A percentile compares a stretch with the other conserved stretches of the same genome.
These are phyloP conservation scores for Pythium folliculosum DNA, from an alignment of 352 stramenopile species.

Conservation along the genomic window DNA sequence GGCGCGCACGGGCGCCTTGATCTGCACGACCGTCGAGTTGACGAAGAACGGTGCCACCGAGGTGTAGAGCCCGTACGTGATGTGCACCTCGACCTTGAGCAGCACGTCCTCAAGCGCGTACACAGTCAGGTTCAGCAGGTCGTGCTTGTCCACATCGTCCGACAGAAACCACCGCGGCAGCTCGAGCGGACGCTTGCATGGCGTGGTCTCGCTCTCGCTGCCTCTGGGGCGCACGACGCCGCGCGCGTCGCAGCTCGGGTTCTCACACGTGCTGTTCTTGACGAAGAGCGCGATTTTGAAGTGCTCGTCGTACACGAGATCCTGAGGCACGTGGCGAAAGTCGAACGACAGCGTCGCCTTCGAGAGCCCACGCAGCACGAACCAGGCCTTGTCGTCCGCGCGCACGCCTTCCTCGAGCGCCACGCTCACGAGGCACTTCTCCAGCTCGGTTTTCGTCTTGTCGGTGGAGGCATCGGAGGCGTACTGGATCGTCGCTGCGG, in stretches of 20 bases:
- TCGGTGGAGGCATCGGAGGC: slow-evolving; percentile 33
- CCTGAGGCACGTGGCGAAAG: slow-evolving; percentile 89
- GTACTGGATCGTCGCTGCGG: slow-evolving; percentile 50
- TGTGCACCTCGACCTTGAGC: slow-evolving; percentile 95
- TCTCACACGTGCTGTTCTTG: slow-evolving; percentile 90
- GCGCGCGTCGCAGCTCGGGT: slow-evolving; percentile 78
- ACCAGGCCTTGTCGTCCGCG: slow-evolving; percentile 90
- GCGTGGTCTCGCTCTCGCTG: slow-evolving; percentile 83
- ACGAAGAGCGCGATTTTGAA: slow-evolving; percentile 96
- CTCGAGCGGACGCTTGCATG: slow-evolving; percentile 90
- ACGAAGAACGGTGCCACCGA: slow-evolving; percentile 89
- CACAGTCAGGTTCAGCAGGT: slow-evolving; percentile 94
- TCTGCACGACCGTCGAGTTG: slow-evolving; percentile 88
- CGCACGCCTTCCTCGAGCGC: slow-evolving; percentile 80
- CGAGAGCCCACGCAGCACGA: slow-evolving; percentile 89
- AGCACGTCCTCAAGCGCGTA: slow-evolving; percentile 95
- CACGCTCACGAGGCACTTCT: slow-evolving; percentile 21
- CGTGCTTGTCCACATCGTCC: slow-evolving; percentile 90
- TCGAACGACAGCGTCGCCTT: slow-evolving; percentile 94
- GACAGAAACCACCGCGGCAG: slow-evolving; percentile 92
- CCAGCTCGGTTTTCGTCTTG: slow-evolving; percentile 44
- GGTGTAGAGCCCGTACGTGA: slow-evolving; percentile 93
- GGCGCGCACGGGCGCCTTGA: slow-evolving; percentile 73
- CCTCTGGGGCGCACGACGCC: slow-evolving; percentile 55
- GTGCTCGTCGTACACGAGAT: slow-evolving; percentile 95